Evolutionary conservation across 805 yeast genomes (phyloP).

Genomic region (Cephaloascus fragrans): DNA sequence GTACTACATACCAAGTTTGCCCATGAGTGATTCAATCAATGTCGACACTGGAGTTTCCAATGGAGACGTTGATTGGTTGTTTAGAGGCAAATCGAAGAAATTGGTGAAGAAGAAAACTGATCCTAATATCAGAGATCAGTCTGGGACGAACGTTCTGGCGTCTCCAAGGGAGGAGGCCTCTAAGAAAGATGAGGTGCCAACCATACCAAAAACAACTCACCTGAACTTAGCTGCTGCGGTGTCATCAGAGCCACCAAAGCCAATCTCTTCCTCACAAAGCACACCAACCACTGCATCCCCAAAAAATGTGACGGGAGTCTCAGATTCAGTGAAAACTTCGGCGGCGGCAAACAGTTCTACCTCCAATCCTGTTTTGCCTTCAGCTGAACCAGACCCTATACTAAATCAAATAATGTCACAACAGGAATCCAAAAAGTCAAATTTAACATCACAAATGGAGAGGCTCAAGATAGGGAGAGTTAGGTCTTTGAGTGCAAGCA

Average conservation of each 20-base stretch:
- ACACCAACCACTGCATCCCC: background rate
- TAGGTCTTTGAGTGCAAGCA: conserved; percentile 10
- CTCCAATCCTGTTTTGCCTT: too few relatives aligned
- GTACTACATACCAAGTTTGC: too few relatives aligned
- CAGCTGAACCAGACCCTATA: too few relatives aligned
- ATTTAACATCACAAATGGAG: conserved; percentile 10
- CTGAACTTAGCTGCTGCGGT: too few relatives aligned
- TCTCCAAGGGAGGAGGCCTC: background rate
- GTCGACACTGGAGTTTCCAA: conserved; percentile 53
- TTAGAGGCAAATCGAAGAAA: conserved; percentile 65
- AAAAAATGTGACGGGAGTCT: too few relatives aligned
- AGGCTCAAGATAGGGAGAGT: conserved; percentile 16
- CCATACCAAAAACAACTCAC: background rate
- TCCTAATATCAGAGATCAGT: too few relatives aligned
- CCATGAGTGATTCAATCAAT: conserved; percentile 1
- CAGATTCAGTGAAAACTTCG: background rate
- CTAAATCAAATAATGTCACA: too few relatives aligned
- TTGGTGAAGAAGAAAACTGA: conserved; percentile 31
- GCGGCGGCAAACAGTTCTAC: background rate
- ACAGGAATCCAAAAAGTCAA: background rate
- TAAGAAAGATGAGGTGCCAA: background rate
- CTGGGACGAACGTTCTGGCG: too few relatives aligned
- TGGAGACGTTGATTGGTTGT: conserved; percentile 80
- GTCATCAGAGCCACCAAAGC: background rate
- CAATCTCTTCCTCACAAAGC: background rate